These are phyloP conservation scores for Musa itinerans DNA, from an alignment of 176 grass and related monocot species.

Conservation along the genomic window DNA sequence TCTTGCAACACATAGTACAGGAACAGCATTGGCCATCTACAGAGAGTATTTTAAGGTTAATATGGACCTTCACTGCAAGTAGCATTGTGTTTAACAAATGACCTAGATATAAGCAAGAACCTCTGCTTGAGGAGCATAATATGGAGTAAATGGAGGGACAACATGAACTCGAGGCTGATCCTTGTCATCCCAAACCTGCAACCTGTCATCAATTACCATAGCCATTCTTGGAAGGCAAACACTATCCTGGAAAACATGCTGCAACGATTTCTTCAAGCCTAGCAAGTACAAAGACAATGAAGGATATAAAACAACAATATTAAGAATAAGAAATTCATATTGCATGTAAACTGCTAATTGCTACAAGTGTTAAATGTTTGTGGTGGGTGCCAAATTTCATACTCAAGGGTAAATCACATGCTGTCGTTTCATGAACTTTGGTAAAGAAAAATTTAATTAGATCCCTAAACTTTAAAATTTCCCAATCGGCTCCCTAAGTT, in stretches of 20 bases:
- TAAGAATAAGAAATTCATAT: background rate
- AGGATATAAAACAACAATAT: background rate
- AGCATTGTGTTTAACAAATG: slow-evolving; percentile 1
- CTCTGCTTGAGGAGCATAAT: slow-evolving; percentile 94
- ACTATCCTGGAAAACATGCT: slow-evolving; percentile 76
- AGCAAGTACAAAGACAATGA: slow-evolving; percentile 8
- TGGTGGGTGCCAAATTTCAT: too few species aligned
- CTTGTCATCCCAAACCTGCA: slow-evolving; percentile 92
- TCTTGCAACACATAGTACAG: slow-evolving; percentile 92
- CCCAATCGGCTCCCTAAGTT: background rate
- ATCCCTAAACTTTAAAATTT: background rate
- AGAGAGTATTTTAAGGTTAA: slow-evolving; percentile 20
- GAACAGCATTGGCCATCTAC: slow-evolving; percentile 80
- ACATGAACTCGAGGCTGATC: slow-evolving; percentile 97
- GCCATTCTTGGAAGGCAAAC: slow-evolving; percentile 96
- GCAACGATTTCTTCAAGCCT: slow-evolving; percentile 74
- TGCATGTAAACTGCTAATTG: background rate
- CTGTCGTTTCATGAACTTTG: background rate
- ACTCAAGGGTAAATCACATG: too few species aligned
- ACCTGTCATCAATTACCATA: slow-evolving; percentile 97
- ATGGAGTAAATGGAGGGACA: slow-evolving; percentile 84
- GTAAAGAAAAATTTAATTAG: background rate
- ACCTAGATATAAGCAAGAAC: slow-evolving; percentile 26
- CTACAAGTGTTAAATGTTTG: background rate
- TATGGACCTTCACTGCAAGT: slow-evolving; percentile 2